These are phyloP conservation scores for Beauveria rudraprayagi DNA, from an alignment of 2,329 filamentous ascomycete species.

Conservation along the genomic window DNA sequence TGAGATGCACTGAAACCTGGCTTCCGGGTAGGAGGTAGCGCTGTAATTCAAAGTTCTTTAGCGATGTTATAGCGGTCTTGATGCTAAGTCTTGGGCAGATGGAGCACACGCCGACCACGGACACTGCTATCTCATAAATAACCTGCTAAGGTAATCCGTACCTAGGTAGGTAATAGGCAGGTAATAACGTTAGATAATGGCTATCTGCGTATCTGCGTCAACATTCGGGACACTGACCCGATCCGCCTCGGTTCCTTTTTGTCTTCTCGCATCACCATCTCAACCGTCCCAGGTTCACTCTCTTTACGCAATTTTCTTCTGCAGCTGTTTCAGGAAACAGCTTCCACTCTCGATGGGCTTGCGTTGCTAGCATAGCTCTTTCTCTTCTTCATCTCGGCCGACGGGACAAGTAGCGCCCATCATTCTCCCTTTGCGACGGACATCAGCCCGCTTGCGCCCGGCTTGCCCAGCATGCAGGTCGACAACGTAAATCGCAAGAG, in stretches of 20 bases:
- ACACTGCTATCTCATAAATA: background rate
- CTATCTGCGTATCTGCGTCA: background rate
- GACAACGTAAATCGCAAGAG: constrained; percentile 53
- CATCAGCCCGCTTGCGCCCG: no score
- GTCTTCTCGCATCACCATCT: background rate
- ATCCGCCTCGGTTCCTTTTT: background rate
- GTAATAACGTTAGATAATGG: no score
- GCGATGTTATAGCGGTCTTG: background rate
- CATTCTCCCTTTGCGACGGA: background rate
- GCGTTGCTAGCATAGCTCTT: background rate
- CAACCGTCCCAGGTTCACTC: background rate
- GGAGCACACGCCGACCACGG: constrained; percentile 4
- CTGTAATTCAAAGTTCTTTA: background rate
- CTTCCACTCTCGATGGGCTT: background rate
- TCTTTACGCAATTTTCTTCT: background rate
- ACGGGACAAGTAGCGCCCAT: background rate
- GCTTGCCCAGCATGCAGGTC: constrained; percentile 31
- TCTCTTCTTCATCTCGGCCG: background rate
- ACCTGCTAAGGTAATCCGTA: background rate
- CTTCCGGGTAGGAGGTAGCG: background rate
- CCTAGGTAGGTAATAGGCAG: background rate
- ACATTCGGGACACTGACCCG: constrained; percentile 2
- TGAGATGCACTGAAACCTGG: background rate
- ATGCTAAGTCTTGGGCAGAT: background rate
- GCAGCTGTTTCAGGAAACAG: background rate